Evolutionary conservation across 768 basidiomycete genomes (phyloP).

Genomic region (Strobilomyces confusus): DNA sequence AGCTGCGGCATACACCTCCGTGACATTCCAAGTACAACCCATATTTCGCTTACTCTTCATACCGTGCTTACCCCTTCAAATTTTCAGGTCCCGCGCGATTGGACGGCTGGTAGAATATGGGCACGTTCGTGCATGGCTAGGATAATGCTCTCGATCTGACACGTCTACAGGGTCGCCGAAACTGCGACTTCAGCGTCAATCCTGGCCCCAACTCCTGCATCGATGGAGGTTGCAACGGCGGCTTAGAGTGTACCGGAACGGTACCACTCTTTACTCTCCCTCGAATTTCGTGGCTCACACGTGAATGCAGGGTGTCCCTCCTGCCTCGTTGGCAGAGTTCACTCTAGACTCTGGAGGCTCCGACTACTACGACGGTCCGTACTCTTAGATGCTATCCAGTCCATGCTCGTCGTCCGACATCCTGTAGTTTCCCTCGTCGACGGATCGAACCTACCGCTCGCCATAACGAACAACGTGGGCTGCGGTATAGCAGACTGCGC

Average conservation of each 20-base stretch:
- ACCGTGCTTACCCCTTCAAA: background rate
- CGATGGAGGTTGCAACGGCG: constrained; percentile 68
- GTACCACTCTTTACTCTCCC: constrained; percentile 20
- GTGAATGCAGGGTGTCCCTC: constrained; percentile 51
- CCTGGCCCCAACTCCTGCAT: constrained; percentile 55
- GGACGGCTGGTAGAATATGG: constrained; percentile 66
- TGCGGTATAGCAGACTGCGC: constrained; percentile 56
- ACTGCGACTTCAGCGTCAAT: constrained; percentile 57
- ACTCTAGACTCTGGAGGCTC: constrained; percentile 44
- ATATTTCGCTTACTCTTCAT: background rate
- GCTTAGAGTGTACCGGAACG: constrained; percentile 58
- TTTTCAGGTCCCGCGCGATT: constrained; percentile 52
- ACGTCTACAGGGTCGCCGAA: constrained; percentile 41
- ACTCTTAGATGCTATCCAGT: background rate
- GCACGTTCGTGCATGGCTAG: constrained; percentile 26
- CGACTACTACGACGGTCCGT: constrained; percentile 61
- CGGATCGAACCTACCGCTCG: constrained; percentile 60
- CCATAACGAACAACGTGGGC: constrained; percentile 51
- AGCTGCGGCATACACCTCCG: constrained; percentile 25
- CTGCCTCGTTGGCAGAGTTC: constrained; percentile 66
- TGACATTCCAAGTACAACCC: constrained; percentile 25
- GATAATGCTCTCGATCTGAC: background rate
- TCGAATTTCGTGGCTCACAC: background rate
- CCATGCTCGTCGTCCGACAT: background rate
- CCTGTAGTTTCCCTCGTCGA: constrained; percentile 66